These are phyloP conservation scores for Trichoderma asperelloides DNA, from an alignment of 495 filamentous ascomycete species.

Conservation along the genomic window DNA sequence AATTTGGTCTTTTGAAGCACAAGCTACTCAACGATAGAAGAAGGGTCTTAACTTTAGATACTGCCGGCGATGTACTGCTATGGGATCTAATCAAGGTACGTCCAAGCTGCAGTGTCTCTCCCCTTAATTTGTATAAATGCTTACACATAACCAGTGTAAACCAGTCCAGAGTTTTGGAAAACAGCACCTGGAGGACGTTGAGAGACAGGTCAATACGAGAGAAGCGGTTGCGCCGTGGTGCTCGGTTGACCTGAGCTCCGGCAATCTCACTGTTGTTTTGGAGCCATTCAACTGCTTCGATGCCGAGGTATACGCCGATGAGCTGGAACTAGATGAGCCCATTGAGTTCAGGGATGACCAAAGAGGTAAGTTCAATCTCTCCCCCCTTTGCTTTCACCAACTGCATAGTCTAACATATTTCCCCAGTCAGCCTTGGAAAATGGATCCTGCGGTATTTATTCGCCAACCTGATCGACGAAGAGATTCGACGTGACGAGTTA, in stretches of 20 bases:
- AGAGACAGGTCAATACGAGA: conserved; percentile 73
- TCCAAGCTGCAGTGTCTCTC: background rate
- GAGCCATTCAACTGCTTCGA: conserved; percentile 97
- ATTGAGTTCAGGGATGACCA: conserved; percentile 86
- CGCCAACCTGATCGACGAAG: conserved; percentile 77
- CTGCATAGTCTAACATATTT: conserved; percentile 6
- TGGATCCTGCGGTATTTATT: conserved; percentile 95
- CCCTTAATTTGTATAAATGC: background rate
- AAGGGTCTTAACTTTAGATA: conserved; percentile 84
- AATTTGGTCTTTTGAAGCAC: conserved; percentile 91
- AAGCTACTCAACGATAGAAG: conserved; percentile 84
- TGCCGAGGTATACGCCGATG: conserved; percentile 93
- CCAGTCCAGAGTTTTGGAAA: conserved; percentile 85
- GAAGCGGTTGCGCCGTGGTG: conserved; percentile 94
- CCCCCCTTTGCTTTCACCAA: background rate
- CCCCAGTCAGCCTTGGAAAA: conserved; percentile 85
- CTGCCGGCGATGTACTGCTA: conserved; percentile 88
- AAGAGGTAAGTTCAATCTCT: conserved; percentile 57
- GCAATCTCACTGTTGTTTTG: conserved; percentile 77
- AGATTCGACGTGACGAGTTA: conserved; percentile 68
- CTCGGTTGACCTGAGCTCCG: conserved; percentile 85
- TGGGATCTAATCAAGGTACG: conserved; percentile 85
- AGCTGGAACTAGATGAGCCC: conserved; percentile 60
- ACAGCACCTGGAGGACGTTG: conserved; percentile 85
- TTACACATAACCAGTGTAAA: conserved; percentile 49